These are phyloP conservation scores for Chaetomium sp. DNA, from an alignment of 2,329 filamentous ascomycete species.

Conservation along the genomic window DNA sequence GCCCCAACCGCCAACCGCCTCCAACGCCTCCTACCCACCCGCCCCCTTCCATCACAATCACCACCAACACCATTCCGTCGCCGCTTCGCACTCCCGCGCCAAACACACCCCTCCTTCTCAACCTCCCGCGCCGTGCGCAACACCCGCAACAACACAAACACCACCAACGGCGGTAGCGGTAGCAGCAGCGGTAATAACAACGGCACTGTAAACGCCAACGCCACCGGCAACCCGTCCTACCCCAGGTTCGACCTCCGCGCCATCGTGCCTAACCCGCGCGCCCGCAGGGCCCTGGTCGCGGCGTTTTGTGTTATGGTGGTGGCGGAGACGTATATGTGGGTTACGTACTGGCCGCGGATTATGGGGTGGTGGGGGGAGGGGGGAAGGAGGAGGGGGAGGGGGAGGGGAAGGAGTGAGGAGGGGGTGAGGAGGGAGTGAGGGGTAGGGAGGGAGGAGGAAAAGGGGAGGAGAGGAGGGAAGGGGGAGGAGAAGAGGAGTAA, in stretches of 20 bases:
- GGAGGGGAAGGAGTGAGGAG: neutral
- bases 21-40: neutral
- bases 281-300: slow-evolving; percentile 25
- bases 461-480: neutral
- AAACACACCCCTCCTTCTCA: neutral
- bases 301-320: slow-evolving; percentile 26
- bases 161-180: neutral
- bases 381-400: too few species aligned
- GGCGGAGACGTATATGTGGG: slow-evolving; percentile 32
- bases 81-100: neutral
- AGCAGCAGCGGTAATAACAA: too few species aligned
- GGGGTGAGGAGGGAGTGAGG: too few species aligned
- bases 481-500: neutral
- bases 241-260: slow-evolving; percentile 32
- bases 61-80: neutral
- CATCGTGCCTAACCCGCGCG: slow-evolving; percentile 32
- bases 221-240: slow-evolving; percentile 24
- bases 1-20: neutral
- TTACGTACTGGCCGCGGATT: slow-evolving; percentile 34
- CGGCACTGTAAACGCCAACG: slow-evolving; percentile 1
- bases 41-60: neutral
- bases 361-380: slow-evolving; percentile 16
- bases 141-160: slow-evolving; percentile 7
- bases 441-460: too few species aligned
- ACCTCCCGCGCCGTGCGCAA: neutral